Base-by-base conservation (phyloP, 768 basidiomycete genomes). In the Rhizopogon vesiculosus region DNA sequence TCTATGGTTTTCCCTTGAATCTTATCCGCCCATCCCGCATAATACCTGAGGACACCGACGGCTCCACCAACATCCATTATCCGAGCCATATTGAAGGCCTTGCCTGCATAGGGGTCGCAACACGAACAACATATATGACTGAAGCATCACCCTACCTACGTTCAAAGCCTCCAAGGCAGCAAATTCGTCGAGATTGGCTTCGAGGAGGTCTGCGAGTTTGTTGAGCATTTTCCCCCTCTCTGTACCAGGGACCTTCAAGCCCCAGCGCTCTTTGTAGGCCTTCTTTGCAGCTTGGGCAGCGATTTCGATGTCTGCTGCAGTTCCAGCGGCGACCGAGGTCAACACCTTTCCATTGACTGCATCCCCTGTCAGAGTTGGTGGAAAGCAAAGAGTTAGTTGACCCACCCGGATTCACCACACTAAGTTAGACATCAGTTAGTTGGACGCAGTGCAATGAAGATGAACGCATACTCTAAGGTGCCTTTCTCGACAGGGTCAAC, bases 21-120 rank as follows among this genome's bases (percentile, higher is more conserved):
- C 69, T 81, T 81, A 67, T 79, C 80, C 25, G 78, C 77, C 68
- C 77, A 75, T 9, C 81, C 81, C 25, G 71, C 78, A 59, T 78
- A 83, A 66, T 81, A 81, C 40, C 59, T 49, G 0, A 62, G 6
- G 6, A 18, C 55, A 3, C 19, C 40, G 42, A 62, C 51, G 3
- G 57, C 12, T 35, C 57, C 55, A 3, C 52, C 48, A 8, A 72
- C 42, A 50, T 74, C 72, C 3, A 56, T 53, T 1, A 50, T 54
- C 19, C 61, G 58, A 1, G 74, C 66, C 55, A 55, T 56, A 7
- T 40, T 49, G 52, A 62, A 59, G 48, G 40, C 64, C 65, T 63
- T 74, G 78, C 82, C 82, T 75, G 79, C 5, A 5, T 9, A n/a
- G 12, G 16, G 7, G 3, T 53, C 10, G 5, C 5, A 12, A 19